phyloP scores from a whole-genome alignment of 345 rosid species.

The Xanthoceras sorbifolium region DNA sequence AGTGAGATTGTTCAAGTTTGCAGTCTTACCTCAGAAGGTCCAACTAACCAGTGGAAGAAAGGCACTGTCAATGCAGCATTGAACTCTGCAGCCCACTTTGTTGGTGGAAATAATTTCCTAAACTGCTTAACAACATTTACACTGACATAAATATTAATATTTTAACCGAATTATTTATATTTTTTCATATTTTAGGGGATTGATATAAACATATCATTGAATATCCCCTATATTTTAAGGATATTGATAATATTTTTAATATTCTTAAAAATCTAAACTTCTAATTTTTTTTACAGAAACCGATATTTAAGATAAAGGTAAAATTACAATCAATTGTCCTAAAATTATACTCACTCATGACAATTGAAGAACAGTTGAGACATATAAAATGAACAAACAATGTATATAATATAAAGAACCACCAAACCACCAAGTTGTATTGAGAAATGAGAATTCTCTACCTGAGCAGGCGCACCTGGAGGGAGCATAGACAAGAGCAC shows the following conservation, averaged over 20 bases:
- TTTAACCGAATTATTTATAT: too few relatives aligned
- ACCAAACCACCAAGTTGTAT: too few relatives aligned
- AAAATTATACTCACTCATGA: too few relatives aligned
- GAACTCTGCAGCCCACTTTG: constrained; percentile 96
- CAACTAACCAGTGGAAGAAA: constrained; percentile 93
- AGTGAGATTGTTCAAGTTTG: neutral
- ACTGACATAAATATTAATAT: too few relatives aligned
- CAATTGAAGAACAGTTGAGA: neutral
- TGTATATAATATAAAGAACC: neutral
- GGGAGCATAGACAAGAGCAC: constrained; percentile 95
- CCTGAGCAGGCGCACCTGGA: constrained; percentile 93
- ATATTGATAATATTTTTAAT: too few relatives aligned
- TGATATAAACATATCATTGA: too few relatives aligned
- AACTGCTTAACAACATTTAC: constrained; percentile 48
- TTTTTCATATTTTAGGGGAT: too few relatives aligned
- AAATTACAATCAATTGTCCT: too few relatives aligned
- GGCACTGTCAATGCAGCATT: constrained; percentile 94
- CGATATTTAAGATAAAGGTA: too few relatives aligned
- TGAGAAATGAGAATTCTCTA: constrained; percentile 15
- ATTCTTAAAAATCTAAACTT: too few relatives aligned
- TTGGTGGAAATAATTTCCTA: constrained; percentile 84
- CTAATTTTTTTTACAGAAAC: too few relatives aligned
- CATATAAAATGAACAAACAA: neutral
- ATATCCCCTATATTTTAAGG: too few relatives aligned
- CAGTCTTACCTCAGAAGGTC: constrained; percentile 77